Base-by-base conservation (phyloP, 371 early-diverging fungal species). In the Encephalitozoon hellem region DNA sequence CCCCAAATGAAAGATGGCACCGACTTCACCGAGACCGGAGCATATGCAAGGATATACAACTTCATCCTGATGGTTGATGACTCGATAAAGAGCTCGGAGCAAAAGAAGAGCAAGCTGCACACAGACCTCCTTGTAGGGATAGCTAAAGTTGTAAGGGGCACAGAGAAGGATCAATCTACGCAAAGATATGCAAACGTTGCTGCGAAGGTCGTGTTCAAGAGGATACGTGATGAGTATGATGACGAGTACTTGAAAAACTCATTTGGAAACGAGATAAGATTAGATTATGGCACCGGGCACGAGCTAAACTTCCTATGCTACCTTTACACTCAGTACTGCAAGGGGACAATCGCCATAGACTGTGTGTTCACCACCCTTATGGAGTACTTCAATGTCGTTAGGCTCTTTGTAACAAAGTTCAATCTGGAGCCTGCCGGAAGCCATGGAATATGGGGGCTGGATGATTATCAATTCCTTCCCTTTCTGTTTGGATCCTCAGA, bases 211-310 rank as follows among this genome's bases (percentile, higher is more conserved):
- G 75, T 79, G 4, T 63, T 76, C 41, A 6, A 54, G 9, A 25
- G n/a, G n/a, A 67, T 52, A 51, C 23, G 42, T 23, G 28, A 25
- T 4, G 9, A 5, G 11, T 41, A 77, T 25, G 45, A 54, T 8
- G 52, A 59, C 25, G 83, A 87, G 52, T 97, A 97, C 82, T 87
- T 95, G 26, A 77, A 86, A 25, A 89, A 91, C 76, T 89, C 90
- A 68, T 97, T 95, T 88, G 99, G 99, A 23, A 92, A 95, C 82
- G 85, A 87, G n/a, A 89, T 87, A 43, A 88, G 99, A 70, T 90
- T 97, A 32, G 99, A 99, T 86, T 99, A 97, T 85, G 99, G 99
- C 28, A 94, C 94, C 21, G 99, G 99, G 0, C 98, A 99, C 78
- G 99, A 99, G 87, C 89, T 94, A 8, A 92, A 92, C 72, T 97